Percentiles rank a stretch among this genome's conserved stretches.
Conservation (phyloP, 2,329 filamentous ascomycete genomes). For the Microsporum audouinii region DNA sequence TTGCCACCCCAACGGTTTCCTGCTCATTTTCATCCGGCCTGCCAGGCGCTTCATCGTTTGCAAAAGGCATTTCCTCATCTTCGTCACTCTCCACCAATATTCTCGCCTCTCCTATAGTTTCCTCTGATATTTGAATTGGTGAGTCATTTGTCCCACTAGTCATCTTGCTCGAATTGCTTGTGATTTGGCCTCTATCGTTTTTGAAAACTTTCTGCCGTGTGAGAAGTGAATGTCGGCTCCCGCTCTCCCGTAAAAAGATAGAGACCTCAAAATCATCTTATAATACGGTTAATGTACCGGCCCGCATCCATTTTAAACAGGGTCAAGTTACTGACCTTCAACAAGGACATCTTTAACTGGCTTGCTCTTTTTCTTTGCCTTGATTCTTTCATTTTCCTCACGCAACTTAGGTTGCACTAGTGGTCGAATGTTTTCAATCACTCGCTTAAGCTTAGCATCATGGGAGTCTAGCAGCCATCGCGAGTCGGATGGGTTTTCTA, state of each 20-base stretch:
- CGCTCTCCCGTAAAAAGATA: slow-evolving; percentile 81
- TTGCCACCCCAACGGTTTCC: slow-evolving; percentile 18
- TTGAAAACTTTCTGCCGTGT: slow-evolving; percentile 72
- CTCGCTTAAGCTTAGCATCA: slow-evolving; percentile 63
- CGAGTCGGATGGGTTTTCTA: slow-evolving; percentile 75
- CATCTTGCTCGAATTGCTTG: slow-evolving; percentile 52
- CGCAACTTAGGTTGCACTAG: slow-evolving; percentile 80
- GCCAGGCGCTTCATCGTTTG: slow-evolving; percentile 18
- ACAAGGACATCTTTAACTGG: slow-evolving; percentile 78
- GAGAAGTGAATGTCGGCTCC: slow-evolving; percentile 72
- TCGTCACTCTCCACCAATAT: slow-evolving; percentile 52
- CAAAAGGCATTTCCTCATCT: slow-evolving; percentile 39
- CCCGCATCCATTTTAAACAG: background rate
- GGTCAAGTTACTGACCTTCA: slow-evolving; percentile 47
- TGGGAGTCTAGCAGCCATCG: slow-evolving; percentile 73
- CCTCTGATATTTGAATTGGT: slow-evolving; percentile 40
- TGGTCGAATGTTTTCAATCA: slow-evolving; percentile 76
- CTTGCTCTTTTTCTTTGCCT: slow-evolving; percentile 61
- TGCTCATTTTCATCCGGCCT: slow-evolving; percentile 28
- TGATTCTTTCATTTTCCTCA: slow-evolving; percentile 60
- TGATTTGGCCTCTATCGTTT: slow-evolving; percentile 43
- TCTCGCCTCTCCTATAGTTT: slow-evolving; percentile 29
- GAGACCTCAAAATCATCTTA: slow-evolving; percentile 91
- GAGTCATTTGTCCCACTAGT: slow-evolving; percentile 45
- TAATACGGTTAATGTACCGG: slow-evolving; percentile 6